These are phyloP conservation scores for Amanita pallidorosea DNA, from an alignment of 768 basidiomycete species.

Conservation along the genomic window DNA sequence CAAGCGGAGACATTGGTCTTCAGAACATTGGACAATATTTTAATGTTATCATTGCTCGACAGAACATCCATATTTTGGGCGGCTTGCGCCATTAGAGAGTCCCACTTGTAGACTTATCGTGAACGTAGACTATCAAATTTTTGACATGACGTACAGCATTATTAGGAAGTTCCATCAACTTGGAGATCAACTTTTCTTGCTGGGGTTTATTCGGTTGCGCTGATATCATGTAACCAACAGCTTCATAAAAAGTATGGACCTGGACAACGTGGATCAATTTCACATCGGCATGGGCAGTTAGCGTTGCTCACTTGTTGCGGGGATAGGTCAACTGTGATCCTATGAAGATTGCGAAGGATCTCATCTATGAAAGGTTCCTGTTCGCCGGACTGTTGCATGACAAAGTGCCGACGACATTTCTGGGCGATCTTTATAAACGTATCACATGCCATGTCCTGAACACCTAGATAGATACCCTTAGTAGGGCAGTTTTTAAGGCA, in stretches of 20 bases:
- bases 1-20: conserved; percentile 99
- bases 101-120: conserved; percentile 56
- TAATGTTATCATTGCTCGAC: conserved; percentile 86
- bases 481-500: conserved; percentile 1
- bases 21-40: conserved; percentile 90
- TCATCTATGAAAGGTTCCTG: conserved; percentile 97
- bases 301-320: conserved; percentile 57
- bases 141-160: conserved; percentile 58
- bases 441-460: conserved; percentile 99
- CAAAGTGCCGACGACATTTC: conserved; percentile 95
- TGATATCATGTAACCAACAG: conserved; percentile 98
- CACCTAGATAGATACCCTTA: conserved; percentile 40
- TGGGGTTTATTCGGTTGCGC: conserved; percentile 97
- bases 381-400: conserved; percentile 97
- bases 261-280: conserved; percentile 16
- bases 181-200: conserved; percentile 90
- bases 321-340: conserved; percentile 90
- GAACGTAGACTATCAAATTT: neutral
- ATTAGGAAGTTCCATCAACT: conserved; percentile 96
- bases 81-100: conserved; percentile 93
- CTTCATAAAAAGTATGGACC: conserved; percentile 98
- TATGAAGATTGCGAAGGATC: conserved; percentile 81
- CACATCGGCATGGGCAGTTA: conserved; percentile 9
- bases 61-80: conserved; percentile 88
- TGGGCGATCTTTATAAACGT: conserved; percentile 99